Conservation (phyloP, 2,329 filamentous ascomycete genomes). For the Nemania sp. region DNA sequence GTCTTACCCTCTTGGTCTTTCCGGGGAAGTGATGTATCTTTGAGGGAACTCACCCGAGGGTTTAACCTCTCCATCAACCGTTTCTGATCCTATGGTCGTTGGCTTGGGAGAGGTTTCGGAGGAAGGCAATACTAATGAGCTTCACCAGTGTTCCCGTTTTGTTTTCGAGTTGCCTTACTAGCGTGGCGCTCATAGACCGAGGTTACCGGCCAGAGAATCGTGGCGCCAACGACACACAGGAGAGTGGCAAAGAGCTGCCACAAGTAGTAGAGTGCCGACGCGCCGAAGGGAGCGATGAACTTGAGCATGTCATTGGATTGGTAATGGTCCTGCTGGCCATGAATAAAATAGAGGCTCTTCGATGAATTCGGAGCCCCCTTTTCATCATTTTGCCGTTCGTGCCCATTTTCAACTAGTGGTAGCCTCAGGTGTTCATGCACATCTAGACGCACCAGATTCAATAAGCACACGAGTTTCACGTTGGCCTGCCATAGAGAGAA, state of each 20-base stretch:
- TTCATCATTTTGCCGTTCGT: slow-evolving; percentile 41
- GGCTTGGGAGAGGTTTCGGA: too few relatives aligned
- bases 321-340: slow-evolving; percentile 83
- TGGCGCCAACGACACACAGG: slow-evolving; percentile 71
- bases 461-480: slow-evolving; percentile 75
- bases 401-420: neutral
- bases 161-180: neutral
- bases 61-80: neutral
- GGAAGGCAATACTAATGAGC: neutral
- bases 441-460: slow-evolving; percentile 67
- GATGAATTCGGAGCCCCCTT: slow-evolving; percentile 39
- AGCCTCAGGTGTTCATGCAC: slow-evolving; percentile 36
- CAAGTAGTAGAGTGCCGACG: slow-evolving; percentile 61
- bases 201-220: slow-evolving; percentile 46
- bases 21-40: neutral
- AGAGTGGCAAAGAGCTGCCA: slow-evolving; percentile 75
- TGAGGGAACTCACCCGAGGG: neutral
- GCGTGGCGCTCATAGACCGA: slow-evolving; percentile 18
- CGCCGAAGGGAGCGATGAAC: slow-evolving; percentile 74
- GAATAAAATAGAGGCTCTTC: slow-evolving; percentile 74
- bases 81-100: neutral
- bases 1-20: neutral
- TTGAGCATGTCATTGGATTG: slow-evolving; percentile 80
- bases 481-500: slow-evolving; percentile 72
- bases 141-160: neutral